Conservation (phyloP, 495 filamentous ascomycete genomes). For the Letharia lupina region DNA sequence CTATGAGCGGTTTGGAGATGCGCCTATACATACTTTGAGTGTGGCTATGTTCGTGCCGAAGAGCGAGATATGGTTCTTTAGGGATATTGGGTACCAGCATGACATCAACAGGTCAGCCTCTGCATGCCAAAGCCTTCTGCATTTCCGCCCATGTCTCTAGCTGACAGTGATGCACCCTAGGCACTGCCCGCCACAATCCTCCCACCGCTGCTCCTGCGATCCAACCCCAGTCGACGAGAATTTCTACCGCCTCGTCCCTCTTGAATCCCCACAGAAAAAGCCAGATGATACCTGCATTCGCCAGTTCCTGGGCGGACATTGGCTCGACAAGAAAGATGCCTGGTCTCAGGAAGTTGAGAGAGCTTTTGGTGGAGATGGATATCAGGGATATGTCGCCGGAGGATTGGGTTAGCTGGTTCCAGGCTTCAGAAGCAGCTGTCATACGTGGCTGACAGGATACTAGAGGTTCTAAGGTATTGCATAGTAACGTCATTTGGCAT, state of each 20-base stretch:
- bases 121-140: neutral
- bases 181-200: slow-evolving; percentile 30
- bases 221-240: slow-evolving; percentile 43
- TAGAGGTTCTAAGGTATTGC: neutral
- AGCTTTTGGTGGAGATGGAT: slow-evolving; percentile 37
- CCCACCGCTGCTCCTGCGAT: slow-evolving; percentile 38
- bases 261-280: slow-evolving; percentile 44
- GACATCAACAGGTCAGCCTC: slow-evolving; percentile 37
- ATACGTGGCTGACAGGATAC: neutral
- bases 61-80: slow-evolving; percentile 37
- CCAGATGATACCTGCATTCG: slow-evolving; percentile 44
- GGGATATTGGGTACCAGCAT: slow-evolving; percentile 48
- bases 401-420: neutral
- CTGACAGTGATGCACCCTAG: slow-evolving; percentile 12
- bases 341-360: slow-evolving; percentile 32
- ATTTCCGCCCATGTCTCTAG: neutral
- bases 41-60: slow-evolving; percentile 41
- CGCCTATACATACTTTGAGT: slow-evolving; percentile 52
- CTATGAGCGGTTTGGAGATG: slow-evolving; percentile 57
- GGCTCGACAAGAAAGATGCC: slow-evolving; percentile 39
- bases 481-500: slow-evolving; percentile 3
- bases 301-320: slow-evolving; percentile 41
- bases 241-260: slow-evolving; percentile 44
- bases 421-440: neutral
- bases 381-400: slow-evolving; percentile 32